phyloP scores from a whole-genome alignment of 352 stramenopile species.

The Pythium dissimile region DNA sequence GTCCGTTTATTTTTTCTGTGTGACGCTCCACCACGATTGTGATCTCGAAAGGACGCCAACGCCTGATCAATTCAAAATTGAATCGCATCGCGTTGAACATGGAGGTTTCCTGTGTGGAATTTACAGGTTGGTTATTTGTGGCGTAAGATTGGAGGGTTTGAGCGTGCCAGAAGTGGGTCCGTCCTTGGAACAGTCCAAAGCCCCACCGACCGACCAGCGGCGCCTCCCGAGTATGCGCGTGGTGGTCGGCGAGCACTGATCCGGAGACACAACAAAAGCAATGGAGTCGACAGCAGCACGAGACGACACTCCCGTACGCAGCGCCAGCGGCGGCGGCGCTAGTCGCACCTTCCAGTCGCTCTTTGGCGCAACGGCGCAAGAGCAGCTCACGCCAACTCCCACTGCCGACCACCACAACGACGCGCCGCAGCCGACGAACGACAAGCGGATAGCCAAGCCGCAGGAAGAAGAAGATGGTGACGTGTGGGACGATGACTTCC shows the following conservation, averaged over 20 bases:
- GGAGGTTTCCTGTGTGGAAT: no score
- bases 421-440: slow-evolving; percentile 18
- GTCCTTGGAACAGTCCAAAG: slow-evolving; percentile 17
- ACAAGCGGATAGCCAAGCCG: background rate
- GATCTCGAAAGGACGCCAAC: slow-evolving; percentile 10
- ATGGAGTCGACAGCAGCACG: background rate
- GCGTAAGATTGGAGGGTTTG: slow-evolving; percentile 1
- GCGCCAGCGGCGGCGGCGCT: slow-evolving; percentile 32
- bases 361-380: no score
- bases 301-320: background rate
- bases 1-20: slow-evolving; percentile 7
- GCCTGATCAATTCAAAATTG: slow-evolving; percentile 23
- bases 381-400: no score
- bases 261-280: background rate
- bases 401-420: slow-evolving; percentile 13
- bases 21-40: no score
- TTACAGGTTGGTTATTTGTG: slow-evolving; percentile 17
- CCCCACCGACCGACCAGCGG: slow-evolving; percentile 5
- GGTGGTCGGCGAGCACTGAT: slow-evolving; percentile 4
- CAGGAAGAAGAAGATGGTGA: slow-evolving; percentile 25
- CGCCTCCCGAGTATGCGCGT: slow-evolving; percentile 15
- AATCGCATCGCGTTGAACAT: slow-evolving; percentile 4
- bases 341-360: slow-evolving; percentile 75
- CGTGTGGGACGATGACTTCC: slow-evolving; percentile 52
- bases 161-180: slow-evolving; percentile 19